Evolutionary conservation across 345 rosid genomes (phyloP).

Genomic region (Lepidium sativum): DNA sequence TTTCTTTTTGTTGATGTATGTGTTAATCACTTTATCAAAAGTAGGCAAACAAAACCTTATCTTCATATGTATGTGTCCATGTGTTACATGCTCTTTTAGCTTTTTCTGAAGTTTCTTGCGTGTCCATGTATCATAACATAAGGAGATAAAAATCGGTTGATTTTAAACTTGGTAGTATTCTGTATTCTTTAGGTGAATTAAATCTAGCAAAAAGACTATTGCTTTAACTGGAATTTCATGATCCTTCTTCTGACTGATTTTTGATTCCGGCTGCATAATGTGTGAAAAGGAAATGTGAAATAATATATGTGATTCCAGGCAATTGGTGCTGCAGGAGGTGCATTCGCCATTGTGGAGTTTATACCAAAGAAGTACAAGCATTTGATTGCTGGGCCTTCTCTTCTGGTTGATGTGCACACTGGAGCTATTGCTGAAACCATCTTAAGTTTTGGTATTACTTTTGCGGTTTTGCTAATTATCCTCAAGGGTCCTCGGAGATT

Average conservation of each 20-base stretch:
- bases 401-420: constrained; percentile 77
- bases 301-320: constrained; percentile 44
- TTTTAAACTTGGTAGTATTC: too few relatives aligned
- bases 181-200: not conserved
- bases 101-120: constrained; percentile 6
- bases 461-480: constrained; percentile 59
- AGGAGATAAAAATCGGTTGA: not conserved
- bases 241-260: not conserved
- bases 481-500: constrained; percentile 60
- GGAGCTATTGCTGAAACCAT: constrained; percentile 93
- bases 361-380: constrained; percentile 72
- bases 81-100: not conserved
- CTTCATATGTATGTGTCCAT: constrained; percentile 1
- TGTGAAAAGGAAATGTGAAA: not conserved
- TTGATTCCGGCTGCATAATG: not conserved
- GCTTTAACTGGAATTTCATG: not conserved
- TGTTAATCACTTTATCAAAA: constrained; percentile 13
- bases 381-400: constrained; percentile 69
- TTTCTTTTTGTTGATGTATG: not conserved
- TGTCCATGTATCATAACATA: constrained; percentile 3
- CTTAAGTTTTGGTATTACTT: constrained; percentile 70
- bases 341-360: constrained; percentile 65
- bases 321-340: constrained; percentile 88
- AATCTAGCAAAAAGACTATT: not conserved
- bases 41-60: constrained; percentile 3